These are phyloP conservation scores for Capsicum rhomboideum DNA, from an alignment of 257 asterid species.

Conservation along the genomic window DNA sequence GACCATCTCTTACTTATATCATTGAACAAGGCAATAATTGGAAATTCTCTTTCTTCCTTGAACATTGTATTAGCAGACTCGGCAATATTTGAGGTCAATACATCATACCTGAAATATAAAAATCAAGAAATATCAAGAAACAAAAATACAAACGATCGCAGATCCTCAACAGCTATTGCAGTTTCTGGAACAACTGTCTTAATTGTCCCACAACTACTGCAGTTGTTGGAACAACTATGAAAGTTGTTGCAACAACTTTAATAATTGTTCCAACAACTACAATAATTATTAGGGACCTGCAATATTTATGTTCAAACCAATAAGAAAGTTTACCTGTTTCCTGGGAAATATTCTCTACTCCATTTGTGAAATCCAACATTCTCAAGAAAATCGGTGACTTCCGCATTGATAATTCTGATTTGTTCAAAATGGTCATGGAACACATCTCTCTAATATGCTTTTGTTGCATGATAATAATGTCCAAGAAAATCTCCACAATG, in stretches of 20 bases:
- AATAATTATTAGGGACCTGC: not conserved
- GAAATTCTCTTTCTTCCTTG: not conserved
- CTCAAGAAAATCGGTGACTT: not conserved
- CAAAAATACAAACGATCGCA: not conserved
- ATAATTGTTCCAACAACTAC: not conserved
- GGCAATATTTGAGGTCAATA: not conserved
- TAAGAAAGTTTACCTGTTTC: not conserved
- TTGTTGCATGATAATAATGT: not conserved
- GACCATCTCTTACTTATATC: not conserved
- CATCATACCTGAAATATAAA: not conserved
- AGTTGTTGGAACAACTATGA: not conserved
- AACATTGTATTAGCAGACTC: not conserved
- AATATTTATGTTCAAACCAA: not conserved
- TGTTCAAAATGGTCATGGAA: not conserved
- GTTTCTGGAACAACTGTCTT: too few relatives aligned
- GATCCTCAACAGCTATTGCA: not conserved
- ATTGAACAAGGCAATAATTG: not conserved
- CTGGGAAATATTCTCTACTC: not conserved
- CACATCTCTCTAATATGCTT: not conserved
- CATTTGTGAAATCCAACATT: not conserved
- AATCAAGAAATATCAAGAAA: not conserved
- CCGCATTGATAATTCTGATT: not conserved
- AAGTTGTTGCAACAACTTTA: not conserved
- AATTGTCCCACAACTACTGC: not conserved
- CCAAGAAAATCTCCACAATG: not conserved